Conservation (phyloP, 2,329 filamentous ascomycete species). For the Aspergillus floridensis region DNA sequence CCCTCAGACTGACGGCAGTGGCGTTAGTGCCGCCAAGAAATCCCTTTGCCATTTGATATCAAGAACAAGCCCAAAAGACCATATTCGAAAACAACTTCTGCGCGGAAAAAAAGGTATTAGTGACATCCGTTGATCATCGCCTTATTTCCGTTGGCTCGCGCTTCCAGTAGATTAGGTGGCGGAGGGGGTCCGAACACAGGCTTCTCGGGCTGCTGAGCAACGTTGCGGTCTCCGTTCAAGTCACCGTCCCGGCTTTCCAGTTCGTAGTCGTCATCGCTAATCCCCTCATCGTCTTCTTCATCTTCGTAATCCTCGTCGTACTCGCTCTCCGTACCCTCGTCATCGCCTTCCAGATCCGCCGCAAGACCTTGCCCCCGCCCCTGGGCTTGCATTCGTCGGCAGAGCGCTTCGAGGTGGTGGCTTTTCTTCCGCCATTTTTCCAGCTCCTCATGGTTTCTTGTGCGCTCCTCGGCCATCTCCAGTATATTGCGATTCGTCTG, state of each 20-base stretch:
- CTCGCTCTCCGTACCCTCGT: constrained; percentile 44
- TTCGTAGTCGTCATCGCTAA: constrained; percentile 57
- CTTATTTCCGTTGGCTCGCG: constrained; percentile 46
- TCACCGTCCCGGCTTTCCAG: constrained; percentile 34
- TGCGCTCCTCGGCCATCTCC: constrained; percentile 93
- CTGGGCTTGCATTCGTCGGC: constrained; percentile 94
- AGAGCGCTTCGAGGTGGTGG: constrained; percentile 88
- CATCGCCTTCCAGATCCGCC: constrained; percentile 56
- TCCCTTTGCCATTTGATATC: neutral
- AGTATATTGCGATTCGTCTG: constrained; percentile 92
- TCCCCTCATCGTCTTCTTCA: constrained; percentile 62
- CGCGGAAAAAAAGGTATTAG: constrained; percentile 10
- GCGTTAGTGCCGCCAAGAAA: neutral
- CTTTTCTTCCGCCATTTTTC: constrained; percentile 81
- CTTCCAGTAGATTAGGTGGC: constrained; percentile 49
- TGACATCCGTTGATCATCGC: constrained; percentile 45
- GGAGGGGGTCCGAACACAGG: constrained; percentile 51
- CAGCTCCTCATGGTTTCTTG: constrained; percentile 69
- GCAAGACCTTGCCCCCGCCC: constrained; percentile 72
- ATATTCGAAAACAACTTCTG: constrained; percentile 5
- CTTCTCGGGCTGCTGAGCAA: constrained; percentile 35
- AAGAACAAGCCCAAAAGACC: constrained; percentile 6
- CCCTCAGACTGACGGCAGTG: constrained; percentile 5
- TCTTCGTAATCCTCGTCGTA: constrained; percentile 61
- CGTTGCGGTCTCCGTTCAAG: constrained; percentile 25